Conservation (phyloP, 2,329 filamentous ascomycete genomes). For the Hypoxylon sp. region DNA sequence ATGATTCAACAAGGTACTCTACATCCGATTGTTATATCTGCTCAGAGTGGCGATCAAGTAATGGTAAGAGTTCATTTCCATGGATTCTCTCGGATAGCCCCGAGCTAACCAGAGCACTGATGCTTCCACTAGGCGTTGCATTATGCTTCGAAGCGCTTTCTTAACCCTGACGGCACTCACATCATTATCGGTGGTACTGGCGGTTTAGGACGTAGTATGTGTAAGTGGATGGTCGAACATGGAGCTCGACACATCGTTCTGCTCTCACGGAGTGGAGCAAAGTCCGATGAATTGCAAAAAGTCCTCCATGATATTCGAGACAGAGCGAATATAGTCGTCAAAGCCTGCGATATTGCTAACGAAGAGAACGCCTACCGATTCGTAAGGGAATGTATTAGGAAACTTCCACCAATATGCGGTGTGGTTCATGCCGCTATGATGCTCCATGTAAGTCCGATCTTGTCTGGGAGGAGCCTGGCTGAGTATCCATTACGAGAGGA, state of each 20-base stretch:
- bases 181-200: slow-evolving; percentile 55
- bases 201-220: slow-evolving; percentile 48
- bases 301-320: slow-evolving; percentile 45
- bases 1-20: slow-evolving; percentile 40
- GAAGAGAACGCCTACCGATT: slow-evolving; percentile 44
- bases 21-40: slow-evolving; percentile 37
- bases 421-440: slow-evolving; percentile 55
- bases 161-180: slow-evolving; percentile 50
- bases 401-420: slow-evolving; percentile 52
- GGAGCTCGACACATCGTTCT: slow-evolving; percentile 54
- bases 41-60: slow-evolving; percentile 32
- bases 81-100: neutral
- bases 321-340: slow-evolving; percentile 47
- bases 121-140: slow-evolving; percentile 34
- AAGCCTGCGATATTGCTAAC: slow-evolving; percentile 51
- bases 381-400: slow-evolving; percentile 44
- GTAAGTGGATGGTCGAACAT: slow-evolving; percentile 49
- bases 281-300: slow-evolving; percentile 36
- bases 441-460: slow-evolving; percentile 40
- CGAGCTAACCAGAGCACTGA: slow-evolving; percentile 11
- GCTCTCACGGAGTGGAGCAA: slow-evolving; percentile 52
- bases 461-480: neutral
- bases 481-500: neutral
- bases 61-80: slow-evolving; percentile 29
- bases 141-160: slow-evolving; percentile 33